These are phyloP conservation scores for Yarrowia divulgata DNA, from an alignment of 805 yeast genomes.

Conservation along the genomic window DNA sequence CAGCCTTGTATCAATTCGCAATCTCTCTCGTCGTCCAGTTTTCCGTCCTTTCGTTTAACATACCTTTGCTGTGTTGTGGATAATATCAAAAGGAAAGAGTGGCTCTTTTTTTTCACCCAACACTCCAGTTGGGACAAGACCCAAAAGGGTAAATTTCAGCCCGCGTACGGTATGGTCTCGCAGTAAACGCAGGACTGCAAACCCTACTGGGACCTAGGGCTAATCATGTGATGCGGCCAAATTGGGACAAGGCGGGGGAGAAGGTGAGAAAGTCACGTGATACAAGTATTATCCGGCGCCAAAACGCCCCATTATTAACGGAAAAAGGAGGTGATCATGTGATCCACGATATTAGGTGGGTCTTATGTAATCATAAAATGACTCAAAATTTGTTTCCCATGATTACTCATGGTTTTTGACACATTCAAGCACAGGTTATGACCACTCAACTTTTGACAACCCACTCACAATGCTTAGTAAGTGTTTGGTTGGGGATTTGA, in stretches of 20 bases:
- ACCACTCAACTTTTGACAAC: constrained; percentile 1
- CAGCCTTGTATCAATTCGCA: neutral
- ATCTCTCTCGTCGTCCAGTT: neutral
- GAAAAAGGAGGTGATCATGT: no score
- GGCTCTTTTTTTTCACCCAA: constrained; percentile 35
- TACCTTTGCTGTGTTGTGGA: constrained; percentile 39
- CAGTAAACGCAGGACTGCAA: constrained; percentile 7
- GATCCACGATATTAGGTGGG: no score
- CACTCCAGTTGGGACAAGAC: constrained; percentile 31
- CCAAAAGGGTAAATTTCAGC: constrained; percentile 39
- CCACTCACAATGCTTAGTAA: neutral
- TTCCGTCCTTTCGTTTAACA: constrained; percentile 23
- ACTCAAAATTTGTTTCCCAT: neutral
- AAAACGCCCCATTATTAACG: no score
- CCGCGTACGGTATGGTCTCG: constrained; percentile 33
- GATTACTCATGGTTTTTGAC: neutral
- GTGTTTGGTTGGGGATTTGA: no score
- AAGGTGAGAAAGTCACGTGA: neutral
- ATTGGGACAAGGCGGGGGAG: neutral
- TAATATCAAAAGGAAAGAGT: constrained; percentile 30
- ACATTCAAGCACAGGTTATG: neutral
- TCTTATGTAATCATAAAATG: neutral
- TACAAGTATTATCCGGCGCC: neutral
- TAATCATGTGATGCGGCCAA: constrained; percentile 7
- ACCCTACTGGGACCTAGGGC: constrained; percentile 34